Percentiles rank a stretch among this genome's conserved stretches.
phyloP scores from a whole-genome alignment of 2,329 filamentous ascomycete genomes.

The Tolypocladium guangdongense region DNA sequence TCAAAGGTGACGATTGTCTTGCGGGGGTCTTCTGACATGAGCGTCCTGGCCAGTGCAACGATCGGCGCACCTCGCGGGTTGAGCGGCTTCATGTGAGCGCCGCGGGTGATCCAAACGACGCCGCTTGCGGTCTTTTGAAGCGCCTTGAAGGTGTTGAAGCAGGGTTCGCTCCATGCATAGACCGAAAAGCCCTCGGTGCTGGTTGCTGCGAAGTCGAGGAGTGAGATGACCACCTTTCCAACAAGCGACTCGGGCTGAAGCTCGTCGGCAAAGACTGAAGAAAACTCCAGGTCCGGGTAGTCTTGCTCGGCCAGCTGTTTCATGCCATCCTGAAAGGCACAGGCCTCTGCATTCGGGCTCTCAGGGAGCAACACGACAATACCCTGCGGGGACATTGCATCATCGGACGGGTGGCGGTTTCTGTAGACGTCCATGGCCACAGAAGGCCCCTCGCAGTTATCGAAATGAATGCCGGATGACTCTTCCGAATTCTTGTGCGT shows the following conservation, averaged over 20 bases:
- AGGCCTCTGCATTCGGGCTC: background rate
- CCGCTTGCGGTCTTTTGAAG: constrained; percentile 25
- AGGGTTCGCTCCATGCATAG: constrained; percentile 24
- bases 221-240: constrained; percentile 28
- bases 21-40: constrained; percentile 37
- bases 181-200: constrained; percentile 15
- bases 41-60: constrained; percentile 33
- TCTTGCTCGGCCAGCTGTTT: background rate
- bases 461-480: background rate
- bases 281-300: background rate
- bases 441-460: background rate
- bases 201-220: constrained; percentile 29
- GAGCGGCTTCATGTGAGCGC: constrained; percentile 24
- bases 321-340: background rate
- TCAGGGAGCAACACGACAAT: constrained; percentile 9
- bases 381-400: background rate
- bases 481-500: background rate
- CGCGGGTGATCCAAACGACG: constrained; percentile 37
- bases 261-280: constrained; percentile 3
- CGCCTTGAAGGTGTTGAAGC: constrained; percentile 29
- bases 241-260: constrained; percentile 9
- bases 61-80: constrained; percentile 28
- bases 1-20: constrained; percentile 34
- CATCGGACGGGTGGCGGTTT: background rate
- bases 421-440: constrained; percentile 2